Percentiles rank a stretch among this genome's conserved stretches.
These are phyloP conservation scores for Echeveria elegans DNA, from an alignment of 164 flowering plant genomes.

Conservation along the genomic window DNA sequence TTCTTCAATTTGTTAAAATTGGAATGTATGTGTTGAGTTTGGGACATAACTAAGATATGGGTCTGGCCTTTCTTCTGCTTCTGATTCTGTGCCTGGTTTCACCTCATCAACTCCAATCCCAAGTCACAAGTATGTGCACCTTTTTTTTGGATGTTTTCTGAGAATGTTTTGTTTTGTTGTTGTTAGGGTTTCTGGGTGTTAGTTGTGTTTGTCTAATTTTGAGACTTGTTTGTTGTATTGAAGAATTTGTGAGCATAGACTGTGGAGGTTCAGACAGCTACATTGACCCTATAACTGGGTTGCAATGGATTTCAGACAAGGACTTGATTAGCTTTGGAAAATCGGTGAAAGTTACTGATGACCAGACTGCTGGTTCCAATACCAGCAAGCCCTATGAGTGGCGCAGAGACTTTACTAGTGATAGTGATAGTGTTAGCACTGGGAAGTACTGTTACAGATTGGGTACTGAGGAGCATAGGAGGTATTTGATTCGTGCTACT, in stretches of 20 bases:
- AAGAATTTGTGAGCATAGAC: slow-evolving; percentile 89
- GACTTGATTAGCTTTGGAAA: slow-evolving; percentile 38
- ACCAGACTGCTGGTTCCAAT: slow-evolving; percentile 15
- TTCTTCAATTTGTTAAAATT: background rate
- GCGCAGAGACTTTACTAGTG: slow-evolving; percentile 68
- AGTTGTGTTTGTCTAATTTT: background rate
- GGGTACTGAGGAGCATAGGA: slow-evolving; percentile 43
- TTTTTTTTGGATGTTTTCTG: background rate
- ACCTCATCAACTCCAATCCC: slow-evolving; percentile 40
- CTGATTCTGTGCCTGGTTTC: slow-evolving; percentile 31
- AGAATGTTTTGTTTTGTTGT: background rate
- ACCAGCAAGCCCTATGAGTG: slow-evolving; percentile 35
- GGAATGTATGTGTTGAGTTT: background rate
- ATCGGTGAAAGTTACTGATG: slow-evolving; percentile 22
- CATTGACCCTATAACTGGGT: slow-evolving; percentile 59
- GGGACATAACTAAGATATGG: background rate
- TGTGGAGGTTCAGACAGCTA: slow-evolving; percentile 71
- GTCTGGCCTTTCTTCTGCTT: slow-evolving; percentile 15
- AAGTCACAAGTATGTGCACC: slow-evolving; percentile 33
- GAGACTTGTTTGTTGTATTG: slow-evolving; percentile 12
- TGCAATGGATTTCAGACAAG: slow-evolving; percentile 62
- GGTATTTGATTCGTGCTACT: slow-evolving; percentile 79
- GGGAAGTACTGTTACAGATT: slow-evolving; percentile 71
- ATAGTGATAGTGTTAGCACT: slow-evolving; percentile 21
- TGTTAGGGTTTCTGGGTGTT: background rate